Base-by-base conservation (phyloP, 441 rosid species). In the Erysimum cheiri region DNA sequence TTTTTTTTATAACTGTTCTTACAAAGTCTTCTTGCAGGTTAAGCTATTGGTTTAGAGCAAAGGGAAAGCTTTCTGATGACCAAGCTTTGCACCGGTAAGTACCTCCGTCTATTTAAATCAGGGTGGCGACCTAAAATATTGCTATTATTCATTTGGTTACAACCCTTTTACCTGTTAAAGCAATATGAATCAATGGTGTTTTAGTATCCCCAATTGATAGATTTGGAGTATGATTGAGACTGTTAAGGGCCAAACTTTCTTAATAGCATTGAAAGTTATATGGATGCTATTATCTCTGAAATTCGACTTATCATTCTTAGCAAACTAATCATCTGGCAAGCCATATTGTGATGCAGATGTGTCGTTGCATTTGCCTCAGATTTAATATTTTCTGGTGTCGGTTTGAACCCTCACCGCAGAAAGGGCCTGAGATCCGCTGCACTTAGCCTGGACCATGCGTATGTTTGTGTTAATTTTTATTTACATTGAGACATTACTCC, bases 21-120 rank as follows among this genome's bases (percentile, higher is more conserved):
- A 53, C 55, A 54, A 54, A 40, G 48, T 49, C 57, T 33, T 64
- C 28, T 67, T 73, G 67, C 91, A 92, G 98, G 48, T 75, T 92
- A 84, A 95, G 72, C 83, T 89, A 80, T 75, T 95, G 99, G 99
- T 84, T 92, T 82, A 90, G 90, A 84, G 90, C 99, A 70, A 88
- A 76, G 80, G 99, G 98, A 76, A 89, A 85, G 72, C 97, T 95
- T 57, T 90, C 98, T 37, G 97, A 95, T 75, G 99, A 92, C 77
- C 95, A 87, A 77, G 97, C 99, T 61, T 80, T 95, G 83, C 98
- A 95, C 72, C 84, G 98, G 98, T 90, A 65, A 72, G 86, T 56
- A 31, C 31, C 65, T 66, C 41, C 32, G 39, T 56, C 11, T 28
- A 46, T 73, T 48, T 53, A 32, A 46, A 57, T 65, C 41, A 40